Evolutionary conservation across 2,329 filamentous ascomycete species (phyloP), one percentile per base, ranked within the genome.

Genomic region (Pestalotiopsis fici): DNA sequence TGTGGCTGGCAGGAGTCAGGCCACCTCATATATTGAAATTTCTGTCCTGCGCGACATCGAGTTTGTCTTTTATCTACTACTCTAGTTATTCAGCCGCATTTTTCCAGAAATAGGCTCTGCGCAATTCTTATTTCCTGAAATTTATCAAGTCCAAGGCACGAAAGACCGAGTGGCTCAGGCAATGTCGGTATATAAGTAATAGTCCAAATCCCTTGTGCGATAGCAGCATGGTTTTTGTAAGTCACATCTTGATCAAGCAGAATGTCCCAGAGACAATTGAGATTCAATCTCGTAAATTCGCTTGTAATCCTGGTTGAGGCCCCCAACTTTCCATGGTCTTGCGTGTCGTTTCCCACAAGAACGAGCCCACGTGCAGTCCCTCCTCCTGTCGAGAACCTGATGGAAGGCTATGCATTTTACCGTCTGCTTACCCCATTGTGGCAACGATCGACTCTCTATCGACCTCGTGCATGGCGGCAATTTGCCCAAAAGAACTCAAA

Each of bases 391-490:
- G 4, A 31, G 31, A 37, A 37, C n/a, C 25, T 60, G 27, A 60
- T 60, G 57, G 57, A 60, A 21, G 57, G 57, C n/a, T 50, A 60
- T 21, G n/a, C 28, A 37, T 37, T 60, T 60, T 60, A 27, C 31
- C 57, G 57, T 60, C n/a, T 27, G n/a, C 27, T 57, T 57, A 60
- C 57, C 25, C 57, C n/a, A 13, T 60, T 60, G 12, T 18, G 57
- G 57, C 57, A 60, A 27, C 28, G 57, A 60, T 60, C 57, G 57
- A 37, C 57, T 60, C 11, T 37, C 18, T 37, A 60, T 60, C 57
- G 31, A 60, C 12, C 28, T 37, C n/a, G n/a, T 60, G 28, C 57
- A 60, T 37, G 57, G n/a, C 57, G 28, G 57, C 57, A 60, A 60
- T 35, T 37, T 60, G 18, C 57, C 57, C 57, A 60, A 31, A 50